Conservation (phyloP, 805 yeast species). For the Saturnispora quitensis region DNA sequence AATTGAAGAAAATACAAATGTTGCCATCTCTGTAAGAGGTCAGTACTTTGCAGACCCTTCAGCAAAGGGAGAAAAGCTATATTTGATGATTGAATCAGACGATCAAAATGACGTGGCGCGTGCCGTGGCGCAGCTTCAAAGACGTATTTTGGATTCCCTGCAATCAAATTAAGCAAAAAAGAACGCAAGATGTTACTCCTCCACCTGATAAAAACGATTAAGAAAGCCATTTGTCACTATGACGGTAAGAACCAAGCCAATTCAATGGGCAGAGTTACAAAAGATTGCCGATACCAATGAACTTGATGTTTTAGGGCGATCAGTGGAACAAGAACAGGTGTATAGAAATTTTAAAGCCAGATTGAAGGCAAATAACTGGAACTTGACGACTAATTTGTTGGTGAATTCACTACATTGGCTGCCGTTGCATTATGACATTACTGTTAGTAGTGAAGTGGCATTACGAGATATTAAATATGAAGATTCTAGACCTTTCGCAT, state of each 20-base stretch:
- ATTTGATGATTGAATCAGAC: slow-evolving; percentile 68
- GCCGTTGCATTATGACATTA: slow-evolving; percentile 17
- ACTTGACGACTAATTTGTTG: slow-evolving; percentile 42
- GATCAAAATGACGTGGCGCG: slow-evolving; percentile 47
- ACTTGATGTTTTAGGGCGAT: slow-evolving; percentile 42
- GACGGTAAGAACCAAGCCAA: slow-evolving; percentile 26
- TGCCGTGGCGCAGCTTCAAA: slow-evolving; percentile 37
- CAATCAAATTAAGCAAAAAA: not conserved
- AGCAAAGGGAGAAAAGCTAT: slow-evolving; percentile 63
- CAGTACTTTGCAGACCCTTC: slow-evolving; percentile 47
- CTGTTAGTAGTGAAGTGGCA: slow-evolving; percentile 4
- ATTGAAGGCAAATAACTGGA: slow-evolving; percentile 28
- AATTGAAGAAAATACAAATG: slow-evolving; percentile 61
- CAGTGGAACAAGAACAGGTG: slow-evolving; percentile 31
- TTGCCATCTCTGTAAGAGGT: slow-evolving; percentile 79
- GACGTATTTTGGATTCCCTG: slow-evolving; percentile 3
- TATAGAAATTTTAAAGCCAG: slow-evolving; percentile 39
- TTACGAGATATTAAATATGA: slow-evolving; percentile 17
- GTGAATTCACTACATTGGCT: slow-evolving; percentile 44
- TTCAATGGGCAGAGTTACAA: slow-evolving; percentile 38
- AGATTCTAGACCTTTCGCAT: slow-evolving; percentile 34
- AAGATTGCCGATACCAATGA: slow-evolving; percentile 33
- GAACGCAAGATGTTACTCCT: not conserved
- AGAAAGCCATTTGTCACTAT: not conserved
- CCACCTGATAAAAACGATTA: not conserved